Percentiles rank a stretch among this genome's conserved stretches.
Evolutionary conservation across 352 stramenopile species (phyloP).

Genomic region (Phytophthora colocasiae): DNA sequence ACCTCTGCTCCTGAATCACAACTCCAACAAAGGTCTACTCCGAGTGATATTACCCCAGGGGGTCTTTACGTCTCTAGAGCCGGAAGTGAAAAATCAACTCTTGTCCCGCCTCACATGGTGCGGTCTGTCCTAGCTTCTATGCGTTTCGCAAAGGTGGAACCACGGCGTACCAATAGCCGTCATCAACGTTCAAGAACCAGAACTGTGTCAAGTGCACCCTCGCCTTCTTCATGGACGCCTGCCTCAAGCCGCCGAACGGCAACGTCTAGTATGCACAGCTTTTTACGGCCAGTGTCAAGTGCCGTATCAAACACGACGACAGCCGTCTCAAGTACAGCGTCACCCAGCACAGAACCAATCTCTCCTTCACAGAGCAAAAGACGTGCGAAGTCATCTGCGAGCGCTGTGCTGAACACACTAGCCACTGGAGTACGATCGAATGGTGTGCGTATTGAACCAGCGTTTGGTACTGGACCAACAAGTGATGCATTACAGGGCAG

Average conservation of each 20-base stretch:
- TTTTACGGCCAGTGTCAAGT: slow-evolving; percentile 1
- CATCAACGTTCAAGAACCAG: slow-evolving; percentile 7
- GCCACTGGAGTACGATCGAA: slow-evolving; percentile 1
- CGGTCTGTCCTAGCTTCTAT: slow-evolving; percentile 11
- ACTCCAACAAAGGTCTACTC: neutral
- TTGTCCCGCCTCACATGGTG: slow-evolving; percentile 19
- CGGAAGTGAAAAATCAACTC: slow-evolving; percentile 2
- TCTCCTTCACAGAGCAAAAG: neutral
- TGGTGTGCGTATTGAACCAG: neutral
- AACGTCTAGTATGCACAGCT: neutral
- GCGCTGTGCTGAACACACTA: neutral
- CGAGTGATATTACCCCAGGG: slow-evolving; percentile 2
- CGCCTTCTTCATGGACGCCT: neutral
- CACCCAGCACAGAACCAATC: neutral
- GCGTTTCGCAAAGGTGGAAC: slow-evolving; percentile 10
- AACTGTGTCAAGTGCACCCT: slow-evolving; percentile 1
- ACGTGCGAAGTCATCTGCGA: slow-evolving; percentile 1
- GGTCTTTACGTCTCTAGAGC: slow-evolving; percentile 6
- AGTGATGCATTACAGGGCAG: neutral
- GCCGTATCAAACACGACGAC: neutral
- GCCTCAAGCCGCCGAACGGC: slow-evolving; percentile 1
- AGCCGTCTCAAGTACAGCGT: neutral
- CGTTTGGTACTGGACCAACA: neutral
- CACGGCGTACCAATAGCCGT: slow-evolving; percentile 7
- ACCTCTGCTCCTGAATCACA: neutral